These are phyloP conservation scores for Cylindrotheca closterium DNA, from an alignment of 108 stramenopile genomes.

Conservation along the genomic window DNA sequence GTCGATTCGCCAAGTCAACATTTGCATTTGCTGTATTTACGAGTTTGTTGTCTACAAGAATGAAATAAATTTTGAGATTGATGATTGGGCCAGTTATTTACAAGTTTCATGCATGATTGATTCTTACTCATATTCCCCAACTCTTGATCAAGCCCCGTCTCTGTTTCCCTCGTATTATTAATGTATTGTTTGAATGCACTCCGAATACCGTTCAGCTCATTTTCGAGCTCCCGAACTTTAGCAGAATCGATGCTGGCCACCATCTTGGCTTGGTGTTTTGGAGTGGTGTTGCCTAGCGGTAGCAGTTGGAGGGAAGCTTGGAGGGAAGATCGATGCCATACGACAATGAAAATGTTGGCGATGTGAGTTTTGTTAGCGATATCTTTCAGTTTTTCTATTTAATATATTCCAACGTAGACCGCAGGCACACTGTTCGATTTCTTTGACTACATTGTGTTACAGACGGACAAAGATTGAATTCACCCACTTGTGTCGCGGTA, in stretches of 20 bases:
- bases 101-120: too few relatives aligned
- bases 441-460: too few relatives aligned
- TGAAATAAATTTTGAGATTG: too few relatives aligned
- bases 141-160: constrained; percentile 64
- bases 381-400: not conserved
- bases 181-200: constrained; percentile 71
- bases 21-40: constrained; percentile 48
- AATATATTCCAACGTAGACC: too few relatives aligned
- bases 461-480: too few relatives aligned
- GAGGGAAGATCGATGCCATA: not conserved
- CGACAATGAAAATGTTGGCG: not conserved
- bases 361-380: not conserved
- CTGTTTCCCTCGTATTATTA: constrained; percentile 48
- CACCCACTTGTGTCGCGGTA: too few relatives aligned
- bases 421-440: too few relatives aligned
- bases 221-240: constrained; percentile 48
- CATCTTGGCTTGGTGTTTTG: too few relatives aligned
- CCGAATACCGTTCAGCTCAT: constrained; percentile 55
- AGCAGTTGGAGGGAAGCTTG: not conserved
- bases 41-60: constrained; percentile 44
- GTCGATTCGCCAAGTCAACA: constrained; percentile 46
- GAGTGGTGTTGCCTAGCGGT: too few relatives aligned
- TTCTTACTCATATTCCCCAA: constrained; percentile 64
- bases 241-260: constrained; percentile 3
- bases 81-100: too few relatives aligned